Evolutionary conservation across 805 yeast genomes (phyloP), one percentile per base, ranked within the genome.

Genomic region (Barnettozyma populi): DNA sequence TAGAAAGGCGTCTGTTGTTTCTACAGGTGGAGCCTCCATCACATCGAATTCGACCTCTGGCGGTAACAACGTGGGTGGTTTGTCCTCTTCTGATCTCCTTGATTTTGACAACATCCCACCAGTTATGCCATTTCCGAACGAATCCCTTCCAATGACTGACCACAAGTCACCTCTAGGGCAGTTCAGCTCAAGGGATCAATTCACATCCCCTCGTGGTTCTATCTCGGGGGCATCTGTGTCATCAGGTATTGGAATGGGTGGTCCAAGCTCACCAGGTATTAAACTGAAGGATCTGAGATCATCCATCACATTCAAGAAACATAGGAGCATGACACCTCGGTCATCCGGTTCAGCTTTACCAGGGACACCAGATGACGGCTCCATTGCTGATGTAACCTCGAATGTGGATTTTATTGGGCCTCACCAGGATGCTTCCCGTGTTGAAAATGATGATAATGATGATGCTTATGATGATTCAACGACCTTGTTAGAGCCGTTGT

Each of bases 51-150:
- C 61, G 7, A 57, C 66, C 8, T 24, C 42, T 7, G 42, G 42
- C 7, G 32, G 31, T 10, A 25, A n/a, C 20, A 25, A 24, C n/a
- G 53, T 41, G n/a, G 57, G 52, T 18, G 64, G 58, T n/a, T 34
- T 43, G 11, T 54, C 52, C 39, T 55, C 52, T 6, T 27, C 44
- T 20, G 53, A 75, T n/a, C 27, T 21, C n/a, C 49, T 60, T 4
- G 57, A 56, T n/a, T 48, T 58, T 20, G 60, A 56, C 3, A 44
- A 54, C 18, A 37, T 84, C 5, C 89, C 90, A 0, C 79, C 84
- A 0, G 76, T 70, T 45, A 43, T 71, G 16, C 79, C 84, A 1
- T 66, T 78, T 49, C 90, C 90, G 3, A 62, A 57, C 13, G 83
- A 75, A 38, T 76, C 79, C 16, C 61, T 77, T 14, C 75, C 76